Evolutionary conservation across 2,329 filamentous ascomycete species (phyloP).

Genomic region (Ceratocystis cacaofunesta): DNA sequence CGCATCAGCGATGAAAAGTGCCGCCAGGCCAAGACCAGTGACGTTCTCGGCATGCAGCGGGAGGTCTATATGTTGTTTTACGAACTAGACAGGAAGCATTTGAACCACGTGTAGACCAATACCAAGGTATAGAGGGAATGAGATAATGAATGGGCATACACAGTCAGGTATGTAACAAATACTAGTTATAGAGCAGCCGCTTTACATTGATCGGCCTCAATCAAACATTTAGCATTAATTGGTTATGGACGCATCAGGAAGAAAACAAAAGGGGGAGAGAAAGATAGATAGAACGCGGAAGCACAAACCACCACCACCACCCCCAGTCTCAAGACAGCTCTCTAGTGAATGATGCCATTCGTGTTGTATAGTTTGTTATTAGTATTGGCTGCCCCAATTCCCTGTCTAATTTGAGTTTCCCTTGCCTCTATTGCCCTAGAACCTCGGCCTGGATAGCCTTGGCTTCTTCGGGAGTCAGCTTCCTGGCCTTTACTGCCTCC

Average conservation of each 20-base stretch:
- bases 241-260: neutral
- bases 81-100: slow-evolving; percentile 48
- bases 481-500: slow-evolving; percentile 21
- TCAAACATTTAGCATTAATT: neutral
- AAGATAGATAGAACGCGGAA: neutral
- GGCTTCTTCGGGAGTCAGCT: slow-evolving; percentile 28
- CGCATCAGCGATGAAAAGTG: slow-evolving; percentile 94
- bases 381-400: neutral
- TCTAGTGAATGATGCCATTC: too few relatives aligned
- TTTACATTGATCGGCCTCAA: neutral
- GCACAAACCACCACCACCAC: neutral
- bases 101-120: slow-evolving; percentile 23
- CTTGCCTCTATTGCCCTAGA: slow-evolving; percentile 22
- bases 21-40: slow-evolving; percentile 81
- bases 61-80: slow-evolving; percentile 97
- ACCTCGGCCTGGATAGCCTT: slow-evolving; percentile 32
- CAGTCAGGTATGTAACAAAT: neutral
- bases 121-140: neutral
- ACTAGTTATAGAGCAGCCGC: neutral
- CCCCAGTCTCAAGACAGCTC: too few relatives aligned
- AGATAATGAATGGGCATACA: neutral
- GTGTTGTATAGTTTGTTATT: neutral
- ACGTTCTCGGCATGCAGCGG: slow-evolving; percentile 83
- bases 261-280: neutral
- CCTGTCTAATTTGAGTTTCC: neutral